Evolutionary conservation across 176 grass and related monocot genomes (phyloP).

Genomic region (Poa pratensis): DNA sequence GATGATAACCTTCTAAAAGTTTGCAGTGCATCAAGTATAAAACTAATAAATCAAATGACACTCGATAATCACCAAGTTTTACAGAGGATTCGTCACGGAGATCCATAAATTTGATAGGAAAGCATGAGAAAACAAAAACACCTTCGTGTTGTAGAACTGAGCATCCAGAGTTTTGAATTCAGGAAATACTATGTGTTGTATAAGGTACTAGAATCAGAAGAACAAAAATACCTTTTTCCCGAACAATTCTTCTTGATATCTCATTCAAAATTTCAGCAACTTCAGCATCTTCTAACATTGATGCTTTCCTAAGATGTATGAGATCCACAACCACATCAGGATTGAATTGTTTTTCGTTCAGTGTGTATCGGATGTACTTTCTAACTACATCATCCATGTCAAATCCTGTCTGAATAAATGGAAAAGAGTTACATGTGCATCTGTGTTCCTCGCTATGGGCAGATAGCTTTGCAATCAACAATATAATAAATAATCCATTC

Average conservation of each 20-base stretch:
- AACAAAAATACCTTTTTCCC: conserved; percentile 69
- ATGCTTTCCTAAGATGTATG: conserved; percentile 90
- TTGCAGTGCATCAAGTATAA: not conserved
- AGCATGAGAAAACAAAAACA: not conserved
- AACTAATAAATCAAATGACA: not conserved
- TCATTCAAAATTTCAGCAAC: conserved; percentile 93
- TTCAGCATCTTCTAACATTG: conserved; percentile 76
- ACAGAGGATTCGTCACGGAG: not conserved
- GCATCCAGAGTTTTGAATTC: conserved; percentile 1
- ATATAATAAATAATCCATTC: not conserved
- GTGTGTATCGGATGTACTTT: conserved; percentile 90
- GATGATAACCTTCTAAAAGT: conserved; percentile 8
- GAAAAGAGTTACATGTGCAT: conserved; percentile 27
- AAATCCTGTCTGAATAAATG: conserved; percentile 81
- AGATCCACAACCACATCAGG: conserved; percentile 72
- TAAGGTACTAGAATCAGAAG: conserved; percentile 29
- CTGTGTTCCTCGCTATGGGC: not conserved
- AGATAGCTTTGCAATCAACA: conserved; percentile 21
- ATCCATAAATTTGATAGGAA: conserved; percentile 15
- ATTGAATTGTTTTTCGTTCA: conserved; percentile 95
- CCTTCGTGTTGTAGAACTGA: not conserved
- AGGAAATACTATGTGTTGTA: not conserved
- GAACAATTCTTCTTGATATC: conserved; percentile 87
- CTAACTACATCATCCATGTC: conserved; percentile 88
- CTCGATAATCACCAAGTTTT: not conserved